Percentiles rank a stretch among this genome's conserved stretches.
Evolutionary conservation across 805 yeast genomes (phyloP).

Genomic region (Saccharomyces kudriavzevii): DNA sequence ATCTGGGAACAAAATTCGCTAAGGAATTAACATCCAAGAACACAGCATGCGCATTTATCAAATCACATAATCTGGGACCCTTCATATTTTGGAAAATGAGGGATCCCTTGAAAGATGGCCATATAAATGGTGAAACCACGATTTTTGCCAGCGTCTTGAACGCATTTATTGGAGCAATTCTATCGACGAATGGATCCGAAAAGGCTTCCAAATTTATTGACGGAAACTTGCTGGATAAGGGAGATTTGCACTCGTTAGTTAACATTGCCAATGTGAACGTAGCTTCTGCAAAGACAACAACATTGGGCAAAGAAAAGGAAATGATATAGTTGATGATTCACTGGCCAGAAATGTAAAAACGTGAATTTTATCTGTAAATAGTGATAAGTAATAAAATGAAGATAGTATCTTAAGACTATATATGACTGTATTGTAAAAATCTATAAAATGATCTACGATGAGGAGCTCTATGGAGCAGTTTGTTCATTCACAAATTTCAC

Average conservation of each 20-base stretch:
- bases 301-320: neutral
- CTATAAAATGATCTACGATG: neutral
- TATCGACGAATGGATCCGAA: slow-evolving; percentile 50
- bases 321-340: neutral
- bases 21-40: slow-evolving; percentile 44
- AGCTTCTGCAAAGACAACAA: neutral
- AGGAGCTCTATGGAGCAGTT: neutral
- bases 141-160: slow-evolving; percentile 47
- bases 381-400: neutral
- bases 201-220: slow-evolving; percentile 52
- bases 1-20: slow-evolving; percentile 49
- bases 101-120: slow-evolving; percentile 39
- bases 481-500: slow-evolving; percentile 77
- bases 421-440: neutral
- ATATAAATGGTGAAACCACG: slow-evolving; percentile 47
- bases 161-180: slow-evolving; percentile 64
- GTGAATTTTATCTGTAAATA: neutral
- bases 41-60: slow-evolving; percentile 46
- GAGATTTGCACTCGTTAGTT: neutral
- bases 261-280: neutral
- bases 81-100: slow-evolving; percentile 62
- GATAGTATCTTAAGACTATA: neutral
- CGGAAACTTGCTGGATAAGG: slow-evolving; percentile 38
- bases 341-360: neutral
- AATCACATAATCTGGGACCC: slow-evolving; percentile 39